Evolutionary conservation across 1,284 basidiomycete genomes (phyloP).

Genomic region (Xanthoconium separans): DNA sequence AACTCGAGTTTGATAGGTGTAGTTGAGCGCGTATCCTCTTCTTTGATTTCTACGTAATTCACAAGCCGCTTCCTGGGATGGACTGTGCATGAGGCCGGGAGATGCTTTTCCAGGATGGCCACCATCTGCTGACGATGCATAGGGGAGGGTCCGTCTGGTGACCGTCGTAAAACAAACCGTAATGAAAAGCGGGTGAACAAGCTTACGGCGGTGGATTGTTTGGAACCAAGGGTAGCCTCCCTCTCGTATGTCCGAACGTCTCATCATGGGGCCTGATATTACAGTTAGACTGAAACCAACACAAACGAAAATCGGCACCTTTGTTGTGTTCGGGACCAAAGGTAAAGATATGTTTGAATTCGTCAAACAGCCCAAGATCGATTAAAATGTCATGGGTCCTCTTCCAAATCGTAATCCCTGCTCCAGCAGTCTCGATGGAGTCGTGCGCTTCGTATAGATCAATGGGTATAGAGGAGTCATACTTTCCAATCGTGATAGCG

Average conservation of each 20-base stretch:
- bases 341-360: constrained; percentile 11
- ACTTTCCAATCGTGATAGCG: constrained; percentile 17
- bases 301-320: background rate
- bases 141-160: constrained; percentile 7
- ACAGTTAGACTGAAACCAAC: background rate
- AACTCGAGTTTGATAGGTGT: constrained; percentile 14
- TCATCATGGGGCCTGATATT: background rate
- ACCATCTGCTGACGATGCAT: constrained; percentile 29
- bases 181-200: no score
- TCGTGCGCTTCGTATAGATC: constrained; percentile 20
- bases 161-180: background rate
- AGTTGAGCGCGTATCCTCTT: background rate
- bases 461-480: constrained; percentile 10
- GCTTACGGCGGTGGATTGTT: constrained; percentile 7
- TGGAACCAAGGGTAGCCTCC: constrained; percentile 25
- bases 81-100: constrained; percentile 22
- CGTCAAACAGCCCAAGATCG: constrained; percentile 20
- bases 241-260: constrained; percentile 21
- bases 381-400: constrained; percentile 7
- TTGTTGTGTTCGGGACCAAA: background rate
- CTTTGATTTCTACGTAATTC: constrained; percentile 10
- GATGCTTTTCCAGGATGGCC: constrained; percentile 16
- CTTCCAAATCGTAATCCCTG: constrained; percentile 14
- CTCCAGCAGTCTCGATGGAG: constrained; percentile 12
- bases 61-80: constrained; percentile 22